Conservation (phyloP, 371 early-diverging fungal species). For the Umbelopsis sp. region DNA sequence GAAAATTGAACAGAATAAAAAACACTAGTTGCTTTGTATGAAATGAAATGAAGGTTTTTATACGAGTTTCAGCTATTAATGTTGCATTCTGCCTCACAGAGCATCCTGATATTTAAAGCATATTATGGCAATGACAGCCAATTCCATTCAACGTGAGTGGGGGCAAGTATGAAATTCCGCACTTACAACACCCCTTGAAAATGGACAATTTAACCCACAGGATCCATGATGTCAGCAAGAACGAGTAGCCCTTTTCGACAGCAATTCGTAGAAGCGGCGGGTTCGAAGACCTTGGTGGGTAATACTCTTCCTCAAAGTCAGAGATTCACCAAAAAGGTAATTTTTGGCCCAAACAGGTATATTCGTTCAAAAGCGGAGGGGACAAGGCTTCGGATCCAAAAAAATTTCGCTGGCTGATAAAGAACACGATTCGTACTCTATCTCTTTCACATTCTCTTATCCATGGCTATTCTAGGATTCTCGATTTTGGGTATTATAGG, state of each 20-base stretch:
- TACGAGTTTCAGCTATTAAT: neutral
- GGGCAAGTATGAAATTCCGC: neutral
- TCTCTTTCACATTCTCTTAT: neutral
- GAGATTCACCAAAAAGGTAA: neutral
- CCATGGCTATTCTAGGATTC: neutral
- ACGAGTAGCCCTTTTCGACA: too few relatives aligned
- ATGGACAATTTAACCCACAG: neutral
- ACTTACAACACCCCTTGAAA: neutral
- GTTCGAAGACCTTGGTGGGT: too few relatives aligned
- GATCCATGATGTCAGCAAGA: neutral
- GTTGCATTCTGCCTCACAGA: neutral
- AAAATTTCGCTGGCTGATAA: neutral
- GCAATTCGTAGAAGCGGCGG: too few relatives aligned
- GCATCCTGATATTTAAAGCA: neutral
- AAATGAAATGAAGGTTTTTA: too few relatives aligned
- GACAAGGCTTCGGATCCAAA: neutral
- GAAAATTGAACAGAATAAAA: neutral
- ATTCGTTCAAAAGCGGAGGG: neutral
- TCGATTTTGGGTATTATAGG: neutral
- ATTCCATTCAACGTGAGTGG: neutral
- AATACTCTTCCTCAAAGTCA: neutral
- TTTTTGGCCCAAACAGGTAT: slow-evolving; percentile 13
- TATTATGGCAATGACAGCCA: neutral
- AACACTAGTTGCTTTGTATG: too few relatives aligned
- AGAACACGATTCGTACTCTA: neutral